Conservation (phyloP, 495 filamentous ascomycete genomes). For the Penicillium cosmopolitanum region DNA sequence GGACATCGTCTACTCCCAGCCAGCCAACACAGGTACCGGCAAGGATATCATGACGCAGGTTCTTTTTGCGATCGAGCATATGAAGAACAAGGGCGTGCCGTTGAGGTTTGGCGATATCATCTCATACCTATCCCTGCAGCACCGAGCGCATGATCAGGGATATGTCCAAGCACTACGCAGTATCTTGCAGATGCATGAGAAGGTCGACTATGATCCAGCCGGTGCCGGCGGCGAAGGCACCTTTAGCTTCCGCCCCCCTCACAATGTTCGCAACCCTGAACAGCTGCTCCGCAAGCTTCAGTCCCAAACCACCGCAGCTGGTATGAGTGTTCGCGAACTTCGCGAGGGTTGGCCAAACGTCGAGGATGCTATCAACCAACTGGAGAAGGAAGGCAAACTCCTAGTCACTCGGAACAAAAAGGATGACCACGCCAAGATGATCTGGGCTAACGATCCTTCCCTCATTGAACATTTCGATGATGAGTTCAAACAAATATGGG, state of each 20-base stretch:
- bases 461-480: slow-evolving; percentile 75
- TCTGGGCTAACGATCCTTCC: slow-evolving; percentile 86
- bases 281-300: slow-evolving; percentile 81
- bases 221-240: slow-evolving; percentile 63
- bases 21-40: slow-evolving; percentile 74
- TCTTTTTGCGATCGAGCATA: slow-evolving; percentile 78
- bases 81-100: slow-evolving; percentile 75
- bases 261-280: slow-evolving; percentile 73
- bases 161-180: slow-evolving; percentile 49
- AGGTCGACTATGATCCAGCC: slow-evolving; percentile 70
- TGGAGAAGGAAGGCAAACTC: slow-evolving; percentile 79
- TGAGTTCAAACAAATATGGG: slow-evolving; percentile 83
- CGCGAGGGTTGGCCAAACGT: slow-evolving; percentile 94
- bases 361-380: slow-evolving; percentile 70
- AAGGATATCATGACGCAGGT: slow-evolving; percentile 82
- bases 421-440: slow-evolving; percentile 79
- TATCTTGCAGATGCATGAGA: slow-evolving; percentile 58
- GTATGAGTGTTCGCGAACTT: slow-evolving; percentile 81
- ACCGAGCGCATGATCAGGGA: slow-evolving; percentile 49
- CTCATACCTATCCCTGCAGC: slow-evolving; percentile 71
- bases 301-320: slow-evolving; percentile 75
- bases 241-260: slow-evolving; percentile 76
- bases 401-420: slow-evolving; percentile 90
- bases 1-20: slow-evolving; percentile 74
- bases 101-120: slow-evolving; percentile 75